Base-by-base conservation (phyloP, 140 eudicot species). In the Artemisia princeps region DNA sequence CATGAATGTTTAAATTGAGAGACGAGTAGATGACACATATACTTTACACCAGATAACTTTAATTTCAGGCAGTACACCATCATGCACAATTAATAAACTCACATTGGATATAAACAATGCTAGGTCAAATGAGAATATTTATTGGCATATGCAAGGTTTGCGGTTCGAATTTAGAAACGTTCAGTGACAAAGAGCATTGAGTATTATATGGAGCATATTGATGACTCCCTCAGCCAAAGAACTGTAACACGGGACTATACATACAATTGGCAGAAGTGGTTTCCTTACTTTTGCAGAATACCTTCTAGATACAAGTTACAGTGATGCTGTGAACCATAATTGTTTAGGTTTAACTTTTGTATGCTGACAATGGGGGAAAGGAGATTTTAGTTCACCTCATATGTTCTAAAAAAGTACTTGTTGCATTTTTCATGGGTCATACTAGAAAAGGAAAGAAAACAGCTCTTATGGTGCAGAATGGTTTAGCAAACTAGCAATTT, bases 261-360 rank as follows among this genome's bases (percentile, higher is more conserved):
- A 42, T 55, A 54, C 22, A 40, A 3, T 68, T 55, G 65, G 45
- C 40, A 22, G 45, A 68, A 55, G 56, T 19, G 42, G 73, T 40
- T 56, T 33, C 46, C 56, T 56, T 59, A 42, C 45, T 40, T 44
- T 56, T 55, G 28, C 73, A 42, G 57, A 33, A 6, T 68, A 68
- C 22, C 52, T 57, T 68, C 56, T 68, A 56, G n/a, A 19, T 59
- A 55, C 26, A 22, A 55, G 42, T 33, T 56, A 42, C 42, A 40
- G 1, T 42, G 57, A 40, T 40, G 14, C 4, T 20, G 40, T 64
- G 44, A 37, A 37, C 10, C 44, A 37, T 37, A 37, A 37, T 37
- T 2, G 9, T 37, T 37, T 37, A 37, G 44, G 44, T 37, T 7
- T 37, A 6, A 37, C 44, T 37, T 37, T 6, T 37, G 8, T 37